These are phyloP conservation scores for Olyra latifolia DNA, from an alignment of 176 grass and related monocot genomes.

Conservation along the genomic window DNA sequence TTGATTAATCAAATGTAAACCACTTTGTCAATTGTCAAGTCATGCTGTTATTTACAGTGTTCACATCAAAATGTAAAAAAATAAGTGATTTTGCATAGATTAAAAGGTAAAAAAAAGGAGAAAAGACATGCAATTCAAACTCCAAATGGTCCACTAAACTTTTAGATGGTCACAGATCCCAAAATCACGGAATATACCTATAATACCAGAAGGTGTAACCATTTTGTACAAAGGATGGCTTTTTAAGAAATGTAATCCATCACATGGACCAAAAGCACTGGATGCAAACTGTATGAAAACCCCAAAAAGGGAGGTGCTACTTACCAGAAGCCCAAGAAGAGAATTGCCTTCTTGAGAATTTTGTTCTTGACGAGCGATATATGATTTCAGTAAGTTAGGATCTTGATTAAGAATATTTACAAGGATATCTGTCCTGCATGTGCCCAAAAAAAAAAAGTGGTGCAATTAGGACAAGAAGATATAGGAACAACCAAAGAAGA, in stretches of 20 bases:
- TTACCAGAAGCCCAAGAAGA: slow-evolving; percentile 86
- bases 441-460: slow-evolving; percentile 33
- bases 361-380: slow-evolving; percentile 69
- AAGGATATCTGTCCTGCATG: slow-evolving; percentile 81
- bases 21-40: not conserved
- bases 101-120: not conserved
- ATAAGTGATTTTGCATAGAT: slow-evolving; percentile 6
- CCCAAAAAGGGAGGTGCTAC: slow-evolving; percentile 22
- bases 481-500: slow-evolving; percentile 28
- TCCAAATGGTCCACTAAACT: slow-evolving; percentile 2
- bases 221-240: slow-evolving; percentile 6
- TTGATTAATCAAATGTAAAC: slow-evolving; percentile 16
- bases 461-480: slow-evolving; percentile 10
- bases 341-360: slow-evolving; percentile 60
- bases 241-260: not conserved
- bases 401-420: slow-evolving; percentile 74
- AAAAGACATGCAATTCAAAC: not conserved
- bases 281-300: not conserved
- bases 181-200: slow-evolving; percentile 11
- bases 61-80: slow-evolving; percentile 25
- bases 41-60: slow-evolving; percentile 18
- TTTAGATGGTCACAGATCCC: not conserved
- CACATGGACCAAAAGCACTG: slow-evolving; percentile 26
- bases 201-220: slow-evolving; percentile 5
- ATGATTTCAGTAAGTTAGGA: slow-evolving; percentile 58